phyloP scores from a whole-genome alignment of 371 early-diverging fungal genomes.

The Dinochytrium kinnereticum region DNA sequence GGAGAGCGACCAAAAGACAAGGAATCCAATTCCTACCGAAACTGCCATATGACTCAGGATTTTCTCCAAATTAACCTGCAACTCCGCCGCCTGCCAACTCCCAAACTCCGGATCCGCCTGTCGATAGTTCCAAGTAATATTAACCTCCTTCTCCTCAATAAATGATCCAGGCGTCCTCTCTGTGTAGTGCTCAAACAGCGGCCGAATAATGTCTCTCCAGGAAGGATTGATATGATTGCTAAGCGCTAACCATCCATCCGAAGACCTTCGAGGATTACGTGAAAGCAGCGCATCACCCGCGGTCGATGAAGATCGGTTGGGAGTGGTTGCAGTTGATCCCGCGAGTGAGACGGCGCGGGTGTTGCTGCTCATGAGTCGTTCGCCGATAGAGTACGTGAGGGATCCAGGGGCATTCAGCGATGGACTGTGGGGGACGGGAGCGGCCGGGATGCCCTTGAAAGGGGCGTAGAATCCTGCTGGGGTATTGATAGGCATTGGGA shows the following conservation, averaged over 20 bases:
- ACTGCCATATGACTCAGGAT: slow-evolving; percentile 91
- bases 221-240: slow-evolving; percentile 81
- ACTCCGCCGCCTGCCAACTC: slow-evolving; percentile 86
- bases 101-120: slow-evolving; percentile 72
- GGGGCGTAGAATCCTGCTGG: neutral
- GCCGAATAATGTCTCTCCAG: slow-evolving; percentile 90
- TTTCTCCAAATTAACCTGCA: slow-evolving; percentile 93
- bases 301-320: slow-evolving; percentile 9
- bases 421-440: slow-evolving; percentile 14
- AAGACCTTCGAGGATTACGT: slow-evolving; percentile 29
- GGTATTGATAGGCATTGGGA: neutral
- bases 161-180: slow-evolving; percentile 61
- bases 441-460: slow-evolving; percentile 10
- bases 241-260: slow-evolving; percentile 76
- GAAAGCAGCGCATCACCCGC: slow-evolving; percentile 18
- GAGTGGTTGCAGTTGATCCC: neutral
- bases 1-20: slow-evolving; percentile 6
- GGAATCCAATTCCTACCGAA: slow-evolving; percentile 59
- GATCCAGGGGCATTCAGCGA: neutral
- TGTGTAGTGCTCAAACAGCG: slow-evolving; percentile 69
- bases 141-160: slow-evolving; percentile 66
- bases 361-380: neutral
- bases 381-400: neutral
- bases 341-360: neutral
- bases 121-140: slow-evolving; percentile 64